A percentile compares a stretch with the other conserved stretches of the same genome.
phyloP scores from a whole-genome alignment of 2,329 filamentous ascomycete species.

The Nemania abortiva region DNA sequence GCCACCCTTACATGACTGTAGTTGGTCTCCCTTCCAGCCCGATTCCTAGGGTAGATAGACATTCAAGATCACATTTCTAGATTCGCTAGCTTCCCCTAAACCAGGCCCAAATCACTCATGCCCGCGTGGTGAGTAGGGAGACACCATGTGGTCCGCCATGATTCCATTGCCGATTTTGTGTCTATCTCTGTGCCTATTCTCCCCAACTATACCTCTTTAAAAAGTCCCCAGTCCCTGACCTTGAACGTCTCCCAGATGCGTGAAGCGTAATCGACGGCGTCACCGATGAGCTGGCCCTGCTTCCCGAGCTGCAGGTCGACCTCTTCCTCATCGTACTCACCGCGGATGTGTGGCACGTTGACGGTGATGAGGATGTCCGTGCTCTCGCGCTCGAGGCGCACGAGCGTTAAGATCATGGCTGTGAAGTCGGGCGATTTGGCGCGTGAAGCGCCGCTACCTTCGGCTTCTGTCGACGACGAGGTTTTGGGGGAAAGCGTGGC shows the following conservation, averaged over 20 bases:
- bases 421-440: conserved; percentile 71
- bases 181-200: neutral
- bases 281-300: conserved; percentile 75
- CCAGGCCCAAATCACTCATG: neutral
- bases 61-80: neutral
- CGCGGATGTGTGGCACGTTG: conserved; percentile 86
- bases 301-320: conserved; percentile 75
- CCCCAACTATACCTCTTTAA: conserved; percentile 58
- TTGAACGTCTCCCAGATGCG: conserved; percentile 79
- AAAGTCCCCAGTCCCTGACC: conserved; percentile 84
- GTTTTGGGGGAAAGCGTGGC: conserved; percentile 69
- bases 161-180: neutral
- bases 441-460: conserved; percentile 53
- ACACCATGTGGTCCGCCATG: neutral
- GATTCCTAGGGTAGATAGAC: neutral
- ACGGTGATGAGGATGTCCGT: conserved; percentile 89
- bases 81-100: neutral
- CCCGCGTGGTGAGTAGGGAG: neutral
- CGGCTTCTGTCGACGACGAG: conserved; percentile 48
- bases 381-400: conserved; percentile 78
- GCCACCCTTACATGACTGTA: neutral
- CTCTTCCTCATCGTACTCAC: conserved; percentile 78
- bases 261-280: conserved; percentile 75
- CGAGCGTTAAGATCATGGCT: conserved; percentile 79
- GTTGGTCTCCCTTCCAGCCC: neutral